These are phyloP conservation scores for Ceratocystis lukuohia DNA, from an alignment of 2,329 filamentous ascomycete genomes.

Conservation along the genomic window DNA sequence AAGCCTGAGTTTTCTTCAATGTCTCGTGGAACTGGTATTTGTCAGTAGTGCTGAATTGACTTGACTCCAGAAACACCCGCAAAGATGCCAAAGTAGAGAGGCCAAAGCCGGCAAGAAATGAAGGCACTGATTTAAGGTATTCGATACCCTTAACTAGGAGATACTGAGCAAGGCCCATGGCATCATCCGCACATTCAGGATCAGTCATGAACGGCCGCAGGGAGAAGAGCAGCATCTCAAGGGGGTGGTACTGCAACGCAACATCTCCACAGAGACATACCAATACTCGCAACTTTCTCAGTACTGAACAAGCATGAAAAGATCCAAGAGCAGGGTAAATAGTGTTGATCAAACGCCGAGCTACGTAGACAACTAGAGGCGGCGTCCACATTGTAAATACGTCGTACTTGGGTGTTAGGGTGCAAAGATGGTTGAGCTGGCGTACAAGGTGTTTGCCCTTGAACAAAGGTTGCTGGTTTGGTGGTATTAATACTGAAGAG, in stretches of 20 bases:
- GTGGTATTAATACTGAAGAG: slow-evolving; percentile 52
- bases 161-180: slow-evolving; percentile 75
- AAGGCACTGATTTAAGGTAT: slow-evolving; percentile 52
- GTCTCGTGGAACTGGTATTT: slow-evolving; percentile 70
- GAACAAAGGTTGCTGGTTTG: slow-evolving; percentile 79
- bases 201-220: slow-evolving; percentile 68
- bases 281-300: slow-evolving; percentile 73
- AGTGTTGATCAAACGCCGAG: slow-evolving; percentile 64
- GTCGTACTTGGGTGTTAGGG: slow-evolving; percentile 49
- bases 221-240: slow-evolving; percentile 81
- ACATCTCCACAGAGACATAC: slow-evolving; percentile 62
- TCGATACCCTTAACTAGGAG: slow-evolving; percentile 54
- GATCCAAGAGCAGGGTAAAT: slow-evolving; percentile 76
- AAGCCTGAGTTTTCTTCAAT: slow-evolving; percentile 58
- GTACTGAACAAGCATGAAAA: slow-evolving; percentile 70
- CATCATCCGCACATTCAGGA: slow-evolving; percentile 78
- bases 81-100: slow-evolving; percentile 70
- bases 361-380: slow-evolving; percentile 57
- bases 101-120: slow-evolving; percentile 68
- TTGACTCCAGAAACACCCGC: slow-evolving; percentile 58
- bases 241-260: slow-evolving; percentile 63
- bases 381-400: slow-evolving; percentile 59
- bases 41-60: slow-evolving; percentile 68
- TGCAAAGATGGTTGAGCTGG: slow-evolving; percentile 66
- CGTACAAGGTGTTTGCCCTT: slow-evolving; percentile 61